Evolutionary conservation across 306 rosid species (phyloP).

Genomic region (Trifolium dubium): DNA sequence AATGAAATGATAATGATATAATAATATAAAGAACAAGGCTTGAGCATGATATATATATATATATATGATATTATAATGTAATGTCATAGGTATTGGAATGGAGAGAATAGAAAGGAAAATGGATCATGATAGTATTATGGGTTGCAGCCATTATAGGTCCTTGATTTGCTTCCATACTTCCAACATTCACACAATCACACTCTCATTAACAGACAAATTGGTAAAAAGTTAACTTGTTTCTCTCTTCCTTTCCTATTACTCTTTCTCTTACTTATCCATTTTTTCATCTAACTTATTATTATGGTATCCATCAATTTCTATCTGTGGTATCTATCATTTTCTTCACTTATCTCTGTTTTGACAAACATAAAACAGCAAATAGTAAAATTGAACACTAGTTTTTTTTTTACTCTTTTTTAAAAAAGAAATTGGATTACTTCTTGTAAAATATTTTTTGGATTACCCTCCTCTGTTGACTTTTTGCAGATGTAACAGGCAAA

Average conservation of each 20-base stretch:
- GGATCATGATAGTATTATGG: slow-evolving; percentile 55
- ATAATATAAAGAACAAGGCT: too few relatives aligned
- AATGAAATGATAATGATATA: too few relatives aligned
- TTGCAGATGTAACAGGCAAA: too few relatives aligned
- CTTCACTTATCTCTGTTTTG: too few relatives aligned
- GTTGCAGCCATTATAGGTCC: slow-evolving; percentile 83
- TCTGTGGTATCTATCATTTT: slow-evolving; percentile 6
- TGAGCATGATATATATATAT: too few relatives aligned
- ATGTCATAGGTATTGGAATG: slow-evolving; percentile 33
- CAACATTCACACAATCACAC: slow-evolving; percentile 87
- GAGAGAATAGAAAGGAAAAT: background rate
- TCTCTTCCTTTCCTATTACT: slow-evolving; percentile 13
- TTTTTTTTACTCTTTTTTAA: too few relatives aligned
- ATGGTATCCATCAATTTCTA: slow-evolving; percentile 57
- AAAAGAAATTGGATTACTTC: too few relatives aligned
- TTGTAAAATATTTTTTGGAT: too few relatives aligned
- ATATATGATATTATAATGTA: too few relatives aligned
- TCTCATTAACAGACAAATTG: slow-evolving; percentile 51
- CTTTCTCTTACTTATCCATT: slow-evolving; percentile 9
- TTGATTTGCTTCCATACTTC: slow-evolving; percentile 87
- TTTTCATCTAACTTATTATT: slow-evolving; percentile 46
- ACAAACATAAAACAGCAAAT: too few relatives aligned
- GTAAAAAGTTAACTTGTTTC: slow-evolving; percentile 27
- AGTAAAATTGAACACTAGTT: too few relatives aligned
- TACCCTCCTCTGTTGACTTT: too few relatives aligned